Percentiles rank a stretch among this genome's conserved stretches.
Evolutionary conservation across 2,329 filamentous ascomycete species (phyloP).

Genomic region (Monosporascus sp.): DNA sequence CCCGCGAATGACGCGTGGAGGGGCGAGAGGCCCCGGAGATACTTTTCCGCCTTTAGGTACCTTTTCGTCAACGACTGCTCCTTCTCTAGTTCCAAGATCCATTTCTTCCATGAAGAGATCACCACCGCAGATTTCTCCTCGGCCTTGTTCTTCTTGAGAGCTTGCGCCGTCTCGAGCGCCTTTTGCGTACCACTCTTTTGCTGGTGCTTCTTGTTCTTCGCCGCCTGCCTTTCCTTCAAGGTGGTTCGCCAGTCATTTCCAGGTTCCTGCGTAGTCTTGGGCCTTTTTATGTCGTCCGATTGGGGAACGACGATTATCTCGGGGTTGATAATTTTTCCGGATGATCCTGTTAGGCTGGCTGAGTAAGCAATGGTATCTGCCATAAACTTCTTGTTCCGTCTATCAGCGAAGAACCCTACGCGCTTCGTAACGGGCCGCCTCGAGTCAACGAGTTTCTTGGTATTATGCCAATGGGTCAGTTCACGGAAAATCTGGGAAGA

Average conservation of each 20-base stretch:
- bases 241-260: constrained; percentile 10
- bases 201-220: constrained; percentile 9
- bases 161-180: constrained; percentile 28
- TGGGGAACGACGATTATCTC: constrained; percentile 52
- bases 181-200: constrained; percentile 32
- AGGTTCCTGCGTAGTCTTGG: constrained; percentile 9
- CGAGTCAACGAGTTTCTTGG: constrained; percentile 43
- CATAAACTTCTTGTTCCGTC: constrained; percentile 59
- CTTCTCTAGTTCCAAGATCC: constrained; percentile 40
- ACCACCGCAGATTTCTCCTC: constrained; percentile 23
- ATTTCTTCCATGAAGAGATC: constrained; percentile 37
- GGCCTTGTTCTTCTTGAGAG: constrained; percentile 28
- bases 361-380: constrained; percentile 63
- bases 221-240: constrained; percentile 16
- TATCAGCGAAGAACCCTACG: constrained; percentile 28
- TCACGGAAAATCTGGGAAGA: constrained; percentile 38
- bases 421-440: constrained; percentile 26
- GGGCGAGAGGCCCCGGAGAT: constrained; percentile 36
- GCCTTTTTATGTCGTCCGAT: constrained; percentile 8
- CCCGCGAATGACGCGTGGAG: constrained; percentile 22
- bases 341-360: constrained; percentile 60
- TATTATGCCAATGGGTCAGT: constrained; percentile 57
- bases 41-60: constrained; percentile 44
- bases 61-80: constrained; percentile 35
- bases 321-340: constrained; percentile 57